Evolutionary conservation across 2,329 filamentous ascomycete genomes (phyloP), one percentile per base, ranked within the genome.

Genomic region (Camillea tinctor): DNA sequence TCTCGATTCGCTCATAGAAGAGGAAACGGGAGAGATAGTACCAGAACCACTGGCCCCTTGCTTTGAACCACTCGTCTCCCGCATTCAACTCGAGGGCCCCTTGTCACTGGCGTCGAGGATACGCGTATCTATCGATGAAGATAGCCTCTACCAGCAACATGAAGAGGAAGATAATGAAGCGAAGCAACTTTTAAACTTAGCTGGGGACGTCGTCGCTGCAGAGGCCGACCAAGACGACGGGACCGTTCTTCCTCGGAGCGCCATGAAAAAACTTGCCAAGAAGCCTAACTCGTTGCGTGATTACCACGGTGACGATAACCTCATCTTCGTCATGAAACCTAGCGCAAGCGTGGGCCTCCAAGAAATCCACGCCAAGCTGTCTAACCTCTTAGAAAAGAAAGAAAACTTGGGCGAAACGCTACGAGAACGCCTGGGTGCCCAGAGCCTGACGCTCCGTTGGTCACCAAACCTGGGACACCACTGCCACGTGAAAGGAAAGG

Each of bases 401-500:
- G 67, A 72, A 1, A 63, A 74, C 1, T 80, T 98, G 3, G 84
- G 83, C 9, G 78, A 84, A 19, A 76, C 76, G 4, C 80, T 98
- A 21, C 86, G 88, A 56, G 74, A 82, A 13, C 80, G 84, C 4
- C 81, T 94, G 50, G 74, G 76, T 59, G 86, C 87, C 11, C 75
- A 85, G 5, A 88, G 83, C 60, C 82, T 98, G 50, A 90, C 87
- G 0, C 83, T 99, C 20, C 91, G 89, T 68, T 98, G 93, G 90
- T 92, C 89, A 1, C 90, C 94, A 0, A 89, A 88, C 15, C 82
- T 97, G 1, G 94, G 95, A 8, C 92, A 99, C 73, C 91, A 96
- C 70, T 93, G 91, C 68, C 93, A 98, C 72, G 84, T 98, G 68
- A 95, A 89, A 74, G 92, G 92, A 36, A 93, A 90, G 73, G 90